phyloP scores from a whole-genome alignment of 768 basidiomycete species.

The Mycena rosella region DNA sequence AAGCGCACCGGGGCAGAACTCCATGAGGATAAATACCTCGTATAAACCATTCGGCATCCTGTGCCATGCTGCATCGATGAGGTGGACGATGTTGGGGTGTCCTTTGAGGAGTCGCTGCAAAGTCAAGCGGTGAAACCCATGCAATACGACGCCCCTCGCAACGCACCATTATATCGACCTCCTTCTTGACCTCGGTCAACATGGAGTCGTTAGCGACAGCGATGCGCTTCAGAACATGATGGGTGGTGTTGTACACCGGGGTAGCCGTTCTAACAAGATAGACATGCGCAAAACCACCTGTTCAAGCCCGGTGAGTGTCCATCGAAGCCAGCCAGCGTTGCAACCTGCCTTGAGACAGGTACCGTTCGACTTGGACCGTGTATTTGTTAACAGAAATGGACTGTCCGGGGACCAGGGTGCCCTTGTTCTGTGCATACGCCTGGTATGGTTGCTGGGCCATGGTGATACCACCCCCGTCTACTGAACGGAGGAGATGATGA shows the following conservation, averaged over 20 bases:
- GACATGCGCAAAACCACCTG: constrained; percentile 98
- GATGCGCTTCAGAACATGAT: constrained; percentile 97
- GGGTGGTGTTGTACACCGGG: constrained; percentile 91
- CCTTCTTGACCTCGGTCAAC: constrained; percentile 94
- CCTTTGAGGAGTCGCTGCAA: constrained; percentile 88
- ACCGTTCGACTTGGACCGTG: constrained; percentile 92
- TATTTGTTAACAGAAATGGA: constrained; percentile 91
- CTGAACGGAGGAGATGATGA: neutral
- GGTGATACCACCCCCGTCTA: constrained; percentile 1
- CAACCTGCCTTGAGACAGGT: constrained; percentile 90
- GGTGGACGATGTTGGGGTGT: constrained; percentile 95
- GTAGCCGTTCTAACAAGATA: constrained; percentile 91
- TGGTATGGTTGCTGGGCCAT: constrained; percentile 60
- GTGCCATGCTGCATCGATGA: constrained; percentile 96
- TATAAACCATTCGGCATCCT: constrained; percentile 85
- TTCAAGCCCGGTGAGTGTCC: constrained; percentile 35
- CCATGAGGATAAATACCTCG: constrained; percentile 99
- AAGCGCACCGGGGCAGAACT: constrained; percentile 88
- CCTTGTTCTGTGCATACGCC: constrained; percentile 39
- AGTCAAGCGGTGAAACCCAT: constrained; percentile 43
- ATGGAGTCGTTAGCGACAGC: constrained; percentile 91
- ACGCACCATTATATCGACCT: constrained; percentile 98
- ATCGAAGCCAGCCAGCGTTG: constrained; percentile 17
- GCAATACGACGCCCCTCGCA: constrained; percentile 20
- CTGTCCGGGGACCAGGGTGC: constrained; percentile 85